These are phyloP conservation scores for Kwoniella sp. DNA, from an alignment of 768 basidiomycete genomes.

Conservation along the genomic window DNA sequence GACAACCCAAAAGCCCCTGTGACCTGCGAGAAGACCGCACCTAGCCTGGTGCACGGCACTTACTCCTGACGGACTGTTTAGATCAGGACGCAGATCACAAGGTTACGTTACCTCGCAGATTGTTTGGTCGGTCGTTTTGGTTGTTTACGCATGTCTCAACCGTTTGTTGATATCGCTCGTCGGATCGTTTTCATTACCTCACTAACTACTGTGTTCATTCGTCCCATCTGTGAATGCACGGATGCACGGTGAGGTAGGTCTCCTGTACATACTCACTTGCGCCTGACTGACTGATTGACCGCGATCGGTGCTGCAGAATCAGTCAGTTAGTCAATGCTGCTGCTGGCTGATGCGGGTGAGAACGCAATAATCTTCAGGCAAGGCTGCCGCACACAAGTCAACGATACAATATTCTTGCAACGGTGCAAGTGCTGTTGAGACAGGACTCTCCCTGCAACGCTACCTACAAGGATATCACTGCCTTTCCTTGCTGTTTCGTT, in stretches of 20 bases:
- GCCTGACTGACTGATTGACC: no score
- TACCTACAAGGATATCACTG: no score
- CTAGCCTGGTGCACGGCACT: neutral
- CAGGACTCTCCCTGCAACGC: no score
- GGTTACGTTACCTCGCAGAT: neutral
- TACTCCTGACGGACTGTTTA: neutral
- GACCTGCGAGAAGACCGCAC: no score
- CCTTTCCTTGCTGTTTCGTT: no score
- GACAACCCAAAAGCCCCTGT: no score
- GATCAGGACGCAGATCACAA: neutral
- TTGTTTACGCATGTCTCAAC: neutral
- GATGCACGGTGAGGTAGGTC: neutral
- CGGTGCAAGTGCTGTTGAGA: no score
- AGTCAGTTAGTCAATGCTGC: neutral
- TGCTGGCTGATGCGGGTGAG: neutral
- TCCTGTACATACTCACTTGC: neutral
- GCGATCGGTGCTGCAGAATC: no score
- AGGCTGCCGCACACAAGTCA: no score
- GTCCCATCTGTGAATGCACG: no score
- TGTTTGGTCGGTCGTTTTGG: neutral
- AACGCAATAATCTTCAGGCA: neutral
- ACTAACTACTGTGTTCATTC: neutral
- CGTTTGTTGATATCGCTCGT: neutral
- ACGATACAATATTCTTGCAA: no score
- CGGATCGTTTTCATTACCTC: neutral